phyloP scores from a whole-genome alignment of 306 rosid species.

The Luffa aegyptiaca region DNA sequence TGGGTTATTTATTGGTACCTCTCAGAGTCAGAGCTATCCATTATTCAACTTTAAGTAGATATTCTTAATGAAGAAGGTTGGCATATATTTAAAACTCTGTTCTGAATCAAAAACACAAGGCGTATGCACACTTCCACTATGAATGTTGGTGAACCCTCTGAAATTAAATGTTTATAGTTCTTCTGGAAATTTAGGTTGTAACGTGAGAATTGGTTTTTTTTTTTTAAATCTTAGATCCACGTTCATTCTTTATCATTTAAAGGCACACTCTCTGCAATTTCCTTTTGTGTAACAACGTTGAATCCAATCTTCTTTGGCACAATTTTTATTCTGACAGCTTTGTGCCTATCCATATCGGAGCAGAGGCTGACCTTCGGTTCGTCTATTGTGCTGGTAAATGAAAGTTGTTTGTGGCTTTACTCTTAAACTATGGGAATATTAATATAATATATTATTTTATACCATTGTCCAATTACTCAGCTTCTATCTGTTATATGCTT shows the following conservation, averaged over 20 bases:
- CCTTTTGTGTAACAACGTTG: conserved; percentile 1
- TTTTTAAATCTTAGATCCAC: background rate
- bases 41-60: background rate
- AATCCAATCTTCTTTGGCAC: conserved; percentile 10
- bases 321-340: conserved; percentile 41
- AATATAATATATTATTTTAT: conserved; percentile 9
- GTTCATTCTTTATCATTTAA: background rate
- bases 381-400: conserved; percentile 83
- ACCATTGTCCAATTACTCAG: conserved; percentile 38
- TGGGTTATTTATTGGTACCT: background rate
- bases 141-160: background rate
- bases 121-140: background rate
- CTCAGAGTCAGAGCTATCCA: background rate
- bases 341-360: conserved; percentile 74
- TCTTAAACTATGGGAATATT: conserved; percentile 3
- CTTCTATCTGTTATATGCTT: conserved; percentile 73
- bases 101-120: background rate
- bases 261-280: background rate
- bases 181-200: background rate
- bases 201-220: background rate
- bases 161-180: background rate
- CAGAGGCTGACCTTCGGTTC: conserved; percentile 86
- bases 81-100: background rate
- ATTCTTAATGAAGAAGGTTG: background rate
- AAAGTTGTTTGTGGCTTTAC: background rate